phyloP scores from a whole-genome alignment of 2,329 filamentous ascomycete species.

The Colletotrichum neosansevieriae region DNA sequence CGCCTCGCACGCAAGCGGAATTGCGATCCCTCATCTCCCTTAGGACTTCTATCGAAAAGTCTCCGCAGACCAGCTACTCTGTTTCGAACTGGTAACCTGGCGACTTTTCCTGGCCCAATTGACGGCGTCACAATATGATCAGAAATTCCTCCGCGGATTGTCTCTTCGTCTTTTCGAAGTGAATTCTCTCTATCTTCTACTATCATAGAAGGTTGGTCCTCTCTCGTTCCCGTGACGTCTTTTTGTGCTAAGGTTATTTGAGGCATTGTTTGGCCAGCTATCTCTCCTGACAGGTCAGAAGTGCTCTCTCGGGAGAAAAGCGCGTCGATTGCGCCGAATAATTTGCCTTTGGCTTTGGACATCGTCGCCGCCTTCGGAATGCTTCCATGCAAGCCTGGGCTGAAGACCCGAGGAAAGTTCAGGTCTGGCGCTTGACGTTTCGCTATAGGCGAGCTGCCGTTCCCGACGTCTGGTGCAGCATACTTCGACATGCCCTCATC shows the following conservation, averaged over 20 bases:
- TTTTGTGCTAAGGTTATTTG: no score
- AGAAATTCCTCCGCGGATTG: not conserved
- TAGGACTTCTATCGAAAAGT: slow-evolving; percentile 1
- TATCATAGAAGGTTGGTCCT: no score
- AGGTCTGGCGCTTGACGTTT: no score
- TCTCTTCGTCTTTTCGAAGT: no score
- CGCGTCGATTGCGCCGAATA: not conserved
- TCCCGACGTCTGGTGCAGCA: not conserved
- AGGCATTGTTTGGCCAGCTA: not conserved
- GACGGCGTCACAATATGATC: no score
- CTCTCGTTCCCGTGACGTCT: no score
- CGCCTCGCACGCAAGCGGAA: not conserved
- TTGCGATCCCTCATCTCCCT: not conserved
- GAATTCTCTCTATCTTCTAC: no score
- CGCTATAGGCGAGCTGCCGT: not conserved
- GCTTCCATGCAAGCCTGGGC: not conserved
- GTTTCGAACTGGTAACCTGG: not conserved
- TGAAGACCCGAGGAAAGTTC: not conserved
- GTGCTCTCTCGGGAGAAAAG: not conserved
- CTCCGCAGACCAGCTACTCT: not conserved
- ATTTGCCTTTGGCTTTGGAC: not conserved
- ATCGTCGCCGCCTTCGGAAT: not conserved
- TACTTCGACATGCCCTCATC: not conserved
- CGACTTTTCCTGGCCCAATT: no score
- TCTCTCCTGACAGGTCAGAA: not conserved